Evolutionary conservation across 2,329 filamentous ascomycete genomes (phyloP).

Genomic region (Fusarium tricinctum): DNA sequence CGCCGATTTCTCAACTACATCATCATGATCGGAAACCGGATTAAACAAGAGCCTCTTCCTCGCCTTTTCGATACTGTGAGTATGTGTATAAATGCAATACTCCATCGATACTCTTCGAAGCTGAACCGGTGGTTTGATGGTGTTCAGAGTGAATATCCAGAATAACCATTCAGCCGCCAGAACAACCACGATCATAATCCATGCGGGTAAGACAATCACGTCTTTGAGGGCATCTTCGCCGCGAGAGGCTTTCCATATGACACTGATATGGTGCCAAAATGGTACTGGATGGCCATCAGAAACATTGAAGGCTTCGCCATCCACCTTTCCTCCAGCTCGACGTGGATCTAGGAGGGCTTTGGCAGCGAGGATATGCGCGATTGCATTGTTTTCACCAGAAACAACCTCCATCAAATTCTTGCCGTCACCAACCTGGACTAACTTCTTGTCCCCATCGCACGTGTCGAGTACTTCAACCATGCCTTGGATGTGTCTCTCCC

Average conservation of each 20-base stretch:
- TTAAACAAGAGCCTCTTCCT: conserved; percentile 15
- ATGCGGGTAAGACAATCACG: conserved; percentile 43
- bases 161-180: conserved; percentile 41
- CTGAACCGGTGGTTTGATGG: conserved; percentile 41
- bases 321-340: conserved; percentile 37
- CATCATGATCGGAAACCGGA: conserved; percentile 32
- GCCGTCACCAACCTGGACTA: conserved; percentile 48
- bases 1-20: conserved; percentile 12
- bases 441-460: conserved; percentile 55
- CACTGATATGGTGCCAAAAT: conserved; percentile 52
- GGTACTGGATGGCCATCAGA: conserved; percentile 52
- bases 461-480: conserved; percentile 50
- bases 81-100: conserved; percentile 41
- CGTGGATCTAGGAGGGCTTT: conserved; percentile 46
- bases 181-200: conserved; percentile 43
- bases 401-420: conserved; percentile 49
- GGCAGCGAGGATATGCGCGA: conserved; percentile 48
- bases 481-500: conserved; percentile 51
- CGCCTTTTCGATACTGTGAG: conserved; percentile 30
- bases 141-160: conserved; percentile 46
- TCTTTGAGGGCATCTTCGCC: conserved; percentile 22
- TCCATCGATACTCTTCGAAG: conserved; percentile 42
- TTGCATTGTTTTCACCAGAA: conserved; percentile 48
- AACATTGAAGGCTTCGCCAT: conserved; percentile 55
- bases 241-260: conserved; percentile 45